A percentile compares a stretch with the other conserved stretches of the same genome.
These are phyloP conservation scores for Glaciozyma antarctica DNA, from an alignment of 768 basidiomycete species.

Conservation along the genomic window DNA sequence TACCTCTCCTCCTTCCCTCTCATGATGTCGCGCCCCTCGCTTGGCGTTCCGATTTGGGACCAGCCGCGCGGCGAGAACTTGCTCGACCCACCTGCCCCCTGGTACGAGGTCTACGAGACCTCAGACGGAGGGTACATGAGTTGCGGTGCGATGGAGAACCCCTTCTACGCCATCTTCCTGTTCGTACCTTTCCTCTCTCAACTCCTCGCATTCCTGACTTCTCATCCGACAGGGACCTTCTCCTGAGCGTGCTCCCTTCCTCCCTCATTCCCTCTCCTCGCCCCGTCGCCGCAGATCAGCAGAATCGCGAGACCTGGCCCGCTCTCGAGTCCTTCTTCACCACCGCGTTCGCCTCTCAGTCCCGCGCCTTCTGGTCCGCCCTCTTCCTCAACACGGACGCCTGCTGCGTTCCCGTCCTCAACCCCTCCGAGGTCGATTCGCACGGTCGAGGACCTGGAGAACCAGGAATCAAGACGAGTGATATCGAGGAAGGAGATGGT, in stretches of 20 bases:
- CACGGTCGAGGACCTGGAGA: not conserved
- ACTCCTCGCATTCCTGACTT: not conserved
- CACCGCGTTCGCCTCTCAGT: conserved; percentile 53
- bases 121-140: conserved; percentile 66
- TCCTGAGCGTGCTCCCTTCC: not conserved
- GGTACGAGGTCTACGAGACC: conserved; percentile 62
- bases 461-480: not conserved
- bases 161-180: conserved; percentile 31
- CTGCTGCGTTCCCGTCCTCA: conserved; percentile 33
- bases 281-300: conserved; percentile 11
- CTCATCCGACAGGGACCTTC: not conserved
- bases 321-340: conserved; percentile 45
- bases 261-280: not conserved
- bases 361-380: conserved; percentile 59
- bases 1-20: conserved; percentile 68
- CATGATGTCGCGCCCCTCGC: conserved; percentile 41
- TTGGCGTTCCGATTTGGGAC: conserved; percentile 41
- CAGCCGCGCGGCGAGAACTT: conserved; percentile 47
- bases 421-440: conserved; percentile 25
- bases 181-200: not conserved
- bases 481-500: not conserved
- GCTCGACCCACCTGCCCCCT: conserved; percentile 69
- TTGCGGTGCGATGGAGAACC: conserved; percentile 40
- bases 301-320: conserved; percentile 30
- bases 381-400: conserved; percentile 53